Percentiles rank a stretch among this genome's conserved stretches.
phyloP scores from a whole-genome alignment of 148 eudicot genomes.

The Rhododendron ovatum region DNA sequence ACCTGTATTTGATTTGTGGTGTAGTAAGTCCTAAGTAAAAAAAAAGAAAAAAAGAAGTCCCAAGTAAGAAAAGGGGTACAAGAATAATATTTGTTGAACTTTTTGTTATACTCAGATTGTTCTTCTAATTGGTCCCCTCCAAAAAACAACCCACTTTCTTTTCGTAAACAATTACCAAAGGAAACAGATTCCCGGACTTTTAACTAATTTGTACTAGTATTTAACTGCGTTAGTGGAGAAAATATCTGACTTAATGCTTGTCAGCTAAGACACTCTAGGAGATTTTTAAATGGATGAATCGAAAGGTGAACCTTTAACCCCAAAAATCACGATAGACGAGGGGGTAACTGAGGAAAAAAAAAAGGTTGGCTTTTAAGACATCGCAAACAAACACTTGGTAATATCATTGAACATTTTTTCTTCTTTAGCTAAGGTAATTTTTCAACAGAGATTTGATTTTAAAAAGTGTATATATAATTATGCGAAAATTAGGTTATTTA shows the following conservation, averaged over 20 bases:
- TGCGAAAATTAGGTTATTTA: neutral
- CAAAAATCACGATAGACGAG: too few relatives aligned
- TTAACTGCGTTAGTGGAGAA: neutral
- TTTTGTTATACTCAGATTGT: neutral
- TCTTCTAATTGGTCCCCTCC: neutral
- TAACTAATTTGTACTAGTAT: neutral
- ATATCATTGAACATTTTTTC: neutral
- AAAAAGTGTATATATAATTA: too few relatives aligned
- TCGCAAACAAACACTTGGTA: too few relatives aligned
- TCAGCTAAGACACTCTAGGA: neutral
- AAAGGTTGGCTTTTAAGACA: too few relatives aligned
- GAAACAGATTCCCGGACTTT: slow-evolving; percentile 1
- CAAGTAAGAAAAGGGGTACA: neutral
- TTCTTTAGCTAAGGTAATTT: neutral
- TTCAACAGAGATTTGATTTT: too few relatives aligned
- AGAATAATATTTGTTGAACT: neutral
- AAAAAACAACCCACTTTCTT: neutral
- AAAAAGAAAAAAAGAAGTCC: neutral
- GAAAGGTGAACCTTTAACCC: too few relatives aligned
- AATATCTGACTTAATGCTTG: slow-evolving; percentile 1
- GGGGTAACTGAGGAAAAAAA: neutral
- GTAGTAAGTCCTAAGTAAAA: neutral
- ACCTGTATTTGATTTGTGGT: neutral
- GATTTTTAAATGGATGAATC: neutral
- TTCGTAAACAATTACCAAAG: neutral